Evolutionary conservation across 192 early-diverging fungal genomes (phyloP), one percentile per base, ranked within the genome.

Genomic region (Coemansia reversa): DNA sequence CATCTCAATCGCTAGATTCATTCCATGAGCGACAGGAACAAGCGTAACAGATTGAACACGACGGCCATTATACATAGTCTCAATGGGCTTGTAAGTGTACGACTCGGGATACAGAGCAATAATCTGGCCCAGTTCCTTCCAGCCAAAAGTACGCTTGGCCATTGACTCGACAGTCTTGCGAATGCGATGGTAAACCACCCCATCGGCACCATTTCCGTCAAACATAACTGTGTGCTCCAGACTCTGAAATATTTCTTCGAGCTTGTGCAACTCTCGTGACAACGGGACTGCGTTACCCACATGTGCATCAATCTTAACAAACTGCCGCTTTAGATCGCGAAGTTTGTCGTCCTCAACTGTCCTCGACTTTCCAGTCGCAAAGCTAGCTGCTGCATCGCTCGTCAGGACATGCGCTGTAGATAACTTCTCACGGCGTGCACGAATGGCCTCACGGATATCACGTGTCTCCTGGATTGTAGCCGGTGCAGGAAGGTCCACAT

Each of bases 91-190:
- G 51, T 64, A 62, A 7, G 25, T 56, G 63, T 86, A 88, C 7
- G 81, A 61, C 18, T 82, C 81, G 5, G 85, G 85, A 47, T 71
- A 85, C 1, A 88, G 57, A 1, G 79, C 68, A 2, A 79, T 58
- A 30, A 88, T 83, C 65, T 86, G 84, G 20, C 72, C 84, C 51
- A 88, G 65, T 54, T 84, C 70, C 14, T 35, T 20, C 66, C 83
- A 65, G 28, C 75, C 75, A 70, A 88, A 88, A 5, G 81, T 83
- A 50, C 81, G 71, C 54, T 72, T 62, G 6, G 75, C 75, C 69
- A 82, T 80, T 30, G 81, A 69, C 63, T 85, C 82, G 19, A 88
- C 85, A 19, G 79, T 62, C 65, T 81, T 81, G 29, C 76, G 69
- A 22, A 84, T 54, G 42, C 72, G 72, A 63, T 88, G 84, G 64